Base-by-base conservation (phyloP, 1,139 yeast species). In the Casaregolazyma suthepensis region DNA sequence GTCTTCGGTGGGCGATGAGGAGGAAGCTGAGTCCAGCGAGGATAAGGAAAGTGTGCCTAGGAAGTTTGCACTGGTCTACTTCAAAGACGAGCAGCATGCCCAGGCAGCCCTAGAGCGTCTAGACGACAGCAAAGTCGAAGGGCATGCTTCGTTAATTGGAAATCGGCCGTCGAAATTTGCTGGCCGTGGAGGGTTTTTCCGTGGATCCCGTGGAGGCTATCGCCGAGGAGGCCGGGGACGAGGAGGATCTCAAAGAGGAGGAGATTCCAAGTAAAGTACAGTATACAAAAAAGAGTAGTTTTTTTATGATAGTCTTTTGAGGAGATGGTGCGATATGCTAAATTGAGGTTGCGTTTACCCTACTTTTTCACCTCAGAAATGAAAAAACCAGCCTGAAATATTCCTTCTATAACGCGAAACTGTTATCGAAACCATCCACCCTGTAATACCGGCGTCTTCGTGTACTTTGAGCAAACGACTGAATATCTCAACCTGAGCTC, bases 41-140 rank as follows among this genome's bases (percentile, higher is more conserved):
- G 23, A 26, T 10, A 35, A 18, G 10, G 40, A 15, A n/a, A 13
- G n/a, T 15, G 43, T 1, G 1, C 5, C 38, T 10, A 13, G 52
- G 12, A 66, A 63, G 60, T 68, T 66, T 54, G 75, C 75, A 5
- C 62, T 70, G 31, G 75, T 74, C 23, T 66, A 65, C 57, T 74
- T 74, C 56, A 57, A 59, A 18, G 61, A 71, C 7, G 59, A 59
- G 18, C 76, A 72, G 42, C 66, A 63, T 50, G 72, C 74, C 6
- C 58, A 61, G 18, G 55, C 60, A 13, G 75, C 75, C 2, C 59
- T 72, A 54, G 67, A 62, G 5, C 63, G 71, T 5, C 63, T 70
- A 9, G 71, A 72, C 50, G 59, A 59, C 40, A 66, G 61, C 26
- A 63, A 63, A 48, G 63, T 66, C 2, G 54, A 46, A 13, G 69